These are phyloP conservation scores for Salvia sclarea DNA, from an alignment of 305 asterid species.

Conservation along the genomic window DNA sequence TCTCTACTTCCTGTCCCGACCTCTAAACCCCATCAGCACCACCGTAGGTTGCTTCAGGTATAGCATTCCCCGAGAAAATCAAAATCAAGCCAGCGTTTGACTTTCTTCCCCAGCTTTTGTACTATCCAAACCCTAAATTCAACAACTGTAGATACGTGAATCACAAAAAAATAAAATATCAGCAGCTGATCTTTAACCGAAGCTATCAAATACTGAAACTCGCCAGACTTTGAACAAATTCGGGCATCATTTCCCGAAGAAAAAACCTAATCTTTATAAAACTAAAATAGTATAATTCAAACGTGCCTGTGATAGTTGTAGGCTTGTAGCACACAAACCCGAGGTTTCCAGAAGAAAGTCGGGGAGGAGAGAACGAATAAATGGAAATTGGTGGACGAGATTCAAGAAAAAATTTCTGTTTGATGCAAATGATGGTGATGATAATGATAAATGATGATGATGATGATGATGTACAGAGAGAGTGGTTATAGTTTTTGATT, in stretches of 20 bases:
- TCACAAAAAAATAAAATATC: slow-evolving; percentile 27
- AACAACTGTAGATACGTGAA: slow-evolving; percentile 34
- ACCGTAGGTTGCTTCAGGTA: slow-evolving; percentile 61
- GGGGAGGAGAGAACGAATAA: neutral
- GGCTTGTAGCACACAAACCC: slow-evolving; percentile 7
- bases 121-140: slow-evolving; percentile 42
- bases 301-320: slow-evolving; percentile 25
- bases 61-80: slow-evolving; percentile 51
- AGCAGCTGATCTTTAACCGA: slow-evolving; percentile 36
- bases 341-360: slow-evolving; percentile 26
- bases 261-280: slow-evolving; percentile 12
- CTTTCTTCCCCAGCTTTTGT: slow-evolving; percentile 20
- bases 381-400: slow-evolving; percentile 24
- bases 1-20: slow-evolving; percentile 35
- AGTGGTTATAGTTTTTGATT: slow-evolving; percentile 41
- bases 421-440: slow-evolving; percentile 34
- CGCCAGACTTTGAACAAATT: slow-evolving; percentile 12
- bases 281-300: slow-evolving; percentile 5
- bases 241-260: neutral
- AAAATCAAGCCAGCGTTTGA: slow-evolving; percentile 20
- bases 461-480: slow-evolving; percentile 34
- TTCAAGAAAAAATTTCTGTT: slow-evolving; percentile 9
- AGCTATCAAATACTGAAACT: slow-evolving; percentile 19
- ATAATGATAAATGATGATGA: slow-evolving; percentile 27
- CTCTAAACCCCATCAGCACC: slow-evolving; percentile 41